Base-by-base conservation (phyloP, 306 rosid species). In the Psophocarpus tetragonolobus region DNA sequence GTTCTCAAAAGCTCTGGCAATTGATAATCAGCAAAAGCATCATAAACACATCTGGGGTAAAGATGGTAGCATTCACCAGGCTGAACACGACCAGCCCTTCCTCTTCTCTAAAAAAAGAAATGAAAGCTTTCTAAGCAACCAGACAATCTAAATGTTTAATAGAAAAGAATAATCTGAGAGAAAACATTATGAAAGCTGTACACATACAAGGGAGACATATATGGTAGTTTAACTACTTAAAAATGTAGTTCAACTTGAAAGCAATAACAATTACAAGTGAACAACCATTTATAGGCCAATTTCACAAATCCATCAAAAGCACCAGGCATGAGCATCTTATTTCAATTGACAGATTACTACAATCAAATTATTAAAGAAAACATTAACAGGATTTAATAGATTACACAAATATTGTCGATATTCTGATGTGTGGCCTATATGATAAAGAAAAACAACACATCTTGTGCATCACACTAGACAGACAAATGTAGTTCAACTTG, bases 61-160 rank as follows among this genome's bases (percentile, higher is more conserved):
- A 96, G 94, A 86, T 90, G 96, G 78, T 87, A 96, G 75, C 99
- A 96, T 67, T 92, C 97, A 35, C 97, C 98, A 20, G 99, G 89
- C 82, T 91, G 98, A 83, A 92, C 97, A 62, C 99, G 98, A 47
- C 99, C 99, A 71, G 99, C 98, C 85, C 98, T 92, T 84, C 99
- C 99, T 85, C 96, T 88, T 86, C 99, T 92, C 99, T 96, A 78
- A 83, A 47, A 36, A 58, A 60, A 80, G 35, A 35, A 36, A 68
- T 5, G 32, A 30, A 76, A 56, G 6, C 47, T 53, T 41, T 45
- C 17, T 80, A 41, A 76, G 75, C 17, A 74, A 67, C 68, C 47
- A 32, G 33, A 66, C 39, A 29, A 61, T 48, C 73, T 57, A 76
- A 82, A 78, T 36, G 84, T 70, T 63, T 10, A 42, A 68, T 3